Percentiles rank a stretch among this genome's conserved stretches.
Conservation (phyloP, 768 basidiomycete genomes). For the Cystoderma amianthinum region DNA sequence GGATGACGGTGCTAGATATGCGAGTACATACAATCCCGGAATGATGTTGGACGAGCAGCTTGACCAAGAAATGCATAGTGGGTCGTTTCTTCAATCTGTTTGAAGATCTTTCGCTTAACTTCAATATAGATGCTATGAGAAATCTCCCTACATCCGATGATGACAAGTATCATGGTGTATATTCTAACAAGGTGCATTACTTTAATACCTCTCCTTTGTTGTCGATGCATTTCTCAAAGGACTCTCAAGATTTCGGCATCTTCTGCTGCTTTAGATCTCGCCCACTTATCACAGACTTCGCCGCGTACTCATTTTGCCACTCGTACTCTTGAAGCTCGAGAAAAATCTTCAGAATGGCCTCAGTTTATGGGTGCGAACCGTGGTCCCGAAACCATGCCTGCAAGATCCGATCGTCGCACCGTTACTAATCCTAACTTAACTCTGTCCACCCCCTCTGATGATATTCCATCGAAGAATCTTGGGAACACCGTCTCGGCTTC, state of each 20-base stretch:
- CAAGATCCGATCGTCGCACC: constrained; percentile 58
- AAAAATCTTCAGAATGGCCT: constrained; percentile 90
- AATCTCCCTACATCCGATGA: constrained; percentile 84
- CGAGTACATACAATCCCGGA: constrained; percentile 69
- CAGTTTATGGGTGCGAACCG: constrained; percentile 69
- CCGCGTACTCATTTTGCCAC: constrained; percentile 52
- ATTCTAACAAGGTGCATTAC: constrained; percentile 52
- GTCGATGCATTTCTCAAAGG: constrained; percentile 6
- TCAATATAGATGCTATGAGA: constrained; percentile 71
- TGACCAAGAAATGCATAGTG: constrained; percentile 93
- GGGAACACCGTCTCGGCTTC: constrained; percentile 46
- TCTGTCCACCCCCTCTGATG: constrained; percentile 48
- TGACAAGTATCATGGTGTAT: constrained; percentile 67
- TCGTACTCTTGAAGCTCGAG: constrained; percentile 49
- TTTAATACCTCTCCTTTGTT: constrained; percentile 2
- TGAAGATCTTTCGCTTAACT: constrained; percentile 1
- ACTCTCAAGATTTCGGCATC: constrained; percentile 64
- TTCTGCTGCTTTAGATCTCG: constrained; percentile 90
- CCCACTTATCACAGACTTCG: constrained; percentile 80
- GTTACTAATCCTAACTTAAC: constrained; percentile 72
- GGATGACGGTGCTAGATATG: constrained; percentile 53
- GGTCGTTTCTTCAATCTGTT: constrained; percentile 21
- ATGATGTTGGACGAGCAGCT: constrained; percentile 92
- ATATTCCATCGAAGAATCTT: constrained; percentile 35
- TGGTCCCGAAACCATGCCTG: constrained; percentile 48